Evolutionary conservation across 306 rosid species (phyloP), one percentile per base, ranked within the genome.

Genomic region (Acacia confusa): DNA sequence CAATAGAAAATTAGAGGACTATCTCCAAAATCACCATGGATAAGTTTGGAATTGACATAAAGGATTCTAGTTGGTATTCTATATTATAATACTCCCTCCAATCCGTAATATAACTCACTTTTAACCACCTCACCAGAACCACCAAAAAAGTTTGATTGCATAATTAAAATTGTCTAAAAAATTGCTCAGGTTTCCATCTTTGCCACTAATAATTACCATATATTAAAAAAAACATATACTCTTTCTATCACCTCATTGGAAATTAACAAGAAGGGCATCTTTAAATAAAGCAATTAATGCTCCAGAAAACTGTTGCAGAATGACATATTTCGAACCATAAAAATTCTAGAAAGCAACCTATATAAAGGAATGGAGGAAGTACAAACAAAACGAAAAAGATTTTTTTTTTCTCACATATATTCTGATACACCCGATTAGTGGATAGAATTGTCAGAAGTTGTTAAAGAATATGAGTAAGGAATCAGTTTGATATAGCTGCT

Each of bases 1-100:
- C 40, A 19, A 24, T 22, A 63, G 78, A 34, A 71, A 32, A 32
- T 72, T 80, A 43, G 36, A 61, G 44, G 19, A 11, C 32, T 22
- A 72, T 32, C 57, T 76, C 72, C 44, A 41, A 28, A 79, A 52
- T 40, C 16, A 47, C 30, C 72, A 60, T 70, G 58, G 69, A 14
- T 69, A 57, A 25, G 36, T 28, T 60, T 32, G 11, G 38, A 71
- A 60, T 71, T 68, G 19, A 44, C 63, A 57, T 79, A 57, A 71
- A 20, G 52, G 22, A 60, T 79, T 79, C 78, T 71, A 60, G 70
- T 4, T 58, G 45, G 36, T 71, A 45, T 72, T 57, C 7, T 75
- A 64, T 45, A 38, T 32, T 47, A 65, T 66, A 65, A 44, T 44
- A 36, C 7, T 36, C 40, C 40, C 40, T 36, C 40, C 7, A 36